Base-by-base conservation (phyloP, 768 basidiomycete genomes). In the Ramaria sp. region DNA sequence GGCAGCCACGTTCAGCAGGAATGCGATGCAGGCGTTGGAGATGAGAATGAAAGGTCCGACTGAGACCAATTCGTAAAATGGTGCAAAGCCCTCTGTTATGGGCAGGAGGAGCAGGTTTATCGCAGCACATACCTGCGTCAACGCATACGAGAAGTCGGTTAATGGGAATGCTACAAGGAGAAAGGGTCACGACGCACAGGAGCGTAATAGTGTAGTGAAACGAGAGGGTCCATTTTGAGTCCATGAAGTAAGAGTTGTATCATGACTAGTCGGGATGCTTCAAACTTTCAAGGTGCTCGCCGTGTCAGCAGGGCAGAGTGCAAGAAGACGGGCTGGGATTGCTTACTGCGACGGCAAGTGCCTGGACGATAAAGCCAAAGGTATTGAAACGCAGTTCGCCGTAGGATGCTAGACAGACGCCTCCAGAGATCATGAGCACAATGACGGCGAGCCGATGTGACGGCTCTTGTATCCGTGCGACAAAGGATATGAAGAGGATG, bases 191-290 rank as follows among this genome's bases (percentile, higher is more conserved):
- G 59, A 24, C 51, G 9, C 24, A 67, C 89, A 13, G 93, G 93
- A 9, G 94, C 93, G 65, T 93, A 96, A 72, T 95, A 97, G 72
- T 98, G 89, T 50, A 98, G 69, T 5, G 93, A 96, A 20, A 92
- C 88, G 5, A 97, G 78, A 0, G 95, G 95, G 64, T 96, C 92
- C 94, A 98, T 97, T 71, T 96, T 96, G 63, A 96, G 72, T 36
- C 93, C 93, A 64, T 96, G 91, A 0, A 98, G 74, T 38, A 98
- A 81, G 50, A 94, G 81, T 66, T 98, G 88, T 57, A 98, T 97
- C 82, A 96, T 92, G 22, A 98, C 92, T 12, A 98, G 78, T 38
- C 95, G 86, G 18, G 88, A 86, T 1, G 91, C 86, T 69, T 99
- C 95, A 64, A 97, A 97, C 82, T 87, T 63, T 45, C 32, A 44